Percentiles rank a stretch among this genome's conserved stretches.
These are phyloP conservation scores for Macadamia tetraphylla DNA, from an alignment of 164 flowering plant genomes.

Conservation along the genomic window DNA sequence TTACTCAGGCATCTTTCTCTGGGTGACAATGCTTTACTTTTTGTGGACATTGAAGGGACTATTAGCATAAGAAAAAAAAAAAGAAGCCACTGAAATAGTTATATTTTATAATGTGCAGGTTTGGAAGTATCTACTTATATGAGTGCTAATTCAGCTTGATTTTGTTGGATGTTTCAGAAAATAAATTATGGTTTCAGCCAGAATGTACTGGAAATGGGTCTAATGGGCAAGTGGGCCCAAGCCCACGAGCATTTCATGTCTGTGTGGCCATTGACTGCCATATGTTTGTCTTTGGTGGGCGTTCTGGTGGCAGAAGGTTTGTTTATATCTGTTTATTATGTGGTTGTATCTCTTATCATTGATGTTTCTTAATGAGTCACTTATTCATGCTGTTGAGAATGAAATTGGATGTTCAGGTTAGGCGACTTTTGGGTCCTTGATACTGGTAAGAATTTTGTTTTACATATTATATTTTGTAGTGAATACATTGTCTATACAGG, in stretches of 20 bases:
- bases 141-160: neutral
- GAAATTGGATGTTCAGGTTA: slow-evolving; percentile 50
- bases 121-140: neutral
- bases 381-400: slow-evolving; percentile 3
- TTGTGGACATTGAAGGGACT: too few species aligned
- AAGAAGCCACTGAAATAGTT: neutral
- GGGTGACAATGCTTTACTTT: too few species aligned
- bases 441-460: slow-evolving; percentile 52
- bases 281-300: slow-evolving; percentile 97
- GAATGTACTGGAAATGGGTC: slow-evolving; percentile 87
- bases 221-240: slow-evolving; percentile 81
- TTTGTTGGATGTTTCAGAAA: slow-evolving; percentile 47
- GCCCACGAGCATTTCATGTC: slow-evolving; percentile 90
- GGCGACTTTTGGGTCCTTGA: slow-evolving; percentile 99
- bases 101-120: neutral
- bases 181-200: slow-evolving; percentile 86
- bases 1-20: too few species aligned
- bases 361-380: neutral
- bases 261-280: slow-evolving; percentile 86
- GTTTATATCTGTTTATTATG: neutral
- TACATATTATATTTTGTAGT: neutral
- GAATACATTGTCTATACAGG: neutral
- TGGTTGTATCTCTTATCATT: neutral
- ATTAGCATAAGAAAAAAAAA: too few species aligned
- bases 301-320: slow-evolving; percentile 74